Base-by-base conservation (phyloP, 768 basidiomycete species). In the Tylopilus balloui region DNA sequence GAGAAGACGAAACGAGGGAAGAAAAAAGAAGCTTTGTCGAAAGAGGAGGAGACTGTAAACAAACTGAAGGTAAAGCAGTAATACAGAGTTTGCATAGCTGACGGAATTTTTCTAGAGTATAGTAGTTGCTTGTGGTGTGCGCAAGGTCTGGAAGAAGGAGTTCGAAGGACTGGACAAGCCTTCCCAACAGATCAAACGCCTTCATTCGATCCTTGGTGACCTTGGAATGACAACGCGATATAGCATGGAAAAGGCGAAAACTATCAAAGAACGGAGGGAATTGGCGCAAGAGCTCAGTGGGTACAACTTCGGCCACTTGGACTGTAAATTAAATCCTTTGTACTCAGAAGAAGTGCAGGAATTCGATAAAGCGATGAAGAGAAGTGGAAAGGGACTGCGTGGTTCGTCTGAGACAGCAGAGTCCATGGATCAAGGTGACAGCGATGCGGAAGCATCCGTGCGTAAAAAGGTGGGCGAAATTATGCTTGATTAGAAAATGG, bases 181-280 rank as follows among this genome's bases (percentile, higher is more conserved):
- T 0, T 73, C 72, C 2, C 77, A 81, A 41, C 87, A 91, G 58
- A 83, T 90, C 27, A 69, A 69, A 43, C 80, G 78, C 34, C 73
- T 92, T 28, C 81, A 78, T 48, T 71, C 77, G 49, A 83, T 86
- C 12, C 73, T 92, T 8, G 60, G 71, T 21, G 85, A 83, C 4
- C 73, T 92, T 25, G 91, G 91, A 1, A 94, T 93, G 89, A 78
- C 73, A 0, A 87, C 88, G 1, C 78, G 84, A 20, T 71, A 83
- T 60, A 92, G 81, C 52, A 58, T 90, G 59, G 90, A 89, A 45
- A 86, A 93, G 68, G 92, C 92, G 4, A 88, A 80, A 57, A 70
- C 73, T 3, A 86, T 94, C 57, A 85, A 77, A 52, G 79, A 73
- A 64, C 79, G 79, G 60, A 73, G 90, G 38, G 93, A 93, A 62